Conservation (phyloP, 1,284 basidiomycete genomes). For the Phlebopus sp. region DNA sequence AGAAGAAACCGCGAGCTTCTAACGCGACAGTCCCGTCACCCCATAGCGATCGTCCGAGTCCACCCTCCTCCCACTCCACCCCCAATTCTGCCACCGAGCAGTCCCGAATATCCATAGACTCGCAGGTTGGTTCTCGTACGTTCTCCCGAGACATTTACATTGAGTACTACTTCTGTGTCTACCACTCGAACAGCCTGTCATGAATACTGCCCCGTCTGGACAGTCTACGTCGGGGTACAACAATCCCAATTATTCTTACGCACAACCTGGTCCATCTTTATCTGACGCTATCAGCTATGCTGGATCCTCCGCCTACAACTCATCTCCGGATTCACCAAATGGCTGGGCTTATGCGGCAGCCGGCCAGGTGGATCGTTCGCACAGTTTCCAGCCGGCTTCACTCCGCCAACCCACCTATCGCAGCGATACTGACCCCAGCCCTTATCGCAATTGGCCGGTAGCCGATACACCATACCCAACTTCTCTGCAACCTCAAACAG, state of each 20-base stretch:
- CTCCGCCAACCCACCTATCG: constrained; percentile 36
- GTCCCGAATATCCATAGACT: constrained; percentile 26
- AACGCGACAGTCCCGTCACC: constrained; percentile 36
- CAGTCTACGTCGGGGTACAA: constrained; percentile 39
- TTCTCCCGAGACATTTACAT: background rate
- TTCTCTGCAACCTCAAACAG: constrained; percentile 26
- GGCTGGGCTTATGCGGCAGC: constrained; percentile 53
- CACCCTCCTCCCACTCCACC: constrained; percentile 32
- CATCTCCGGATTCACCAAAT: constrained; percentile 40
- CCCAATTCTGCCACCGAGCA: constrained; percentile 28
- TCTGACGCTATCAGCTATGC: constrained; percentile 34
- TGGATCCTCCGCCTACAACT: constrained; percentile 20
- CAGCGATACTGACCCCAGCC: constrained; percentile 31
- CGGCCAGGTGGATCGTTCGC: constrained; percentile 46
- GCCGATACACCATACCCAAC: constrained; percentile 35
- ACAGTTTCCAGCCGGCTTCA: constrained; percentile 51
- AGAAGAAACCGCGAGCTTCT: constrained; percentile 42
- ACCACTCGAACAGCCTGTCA: constrained; percentile 27
- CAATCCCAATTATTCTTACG: constrained; percentile 41
- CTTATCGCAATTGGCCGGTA: constrained; percentile 40
- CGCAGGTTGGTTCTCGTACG: constrained; percentile 25
- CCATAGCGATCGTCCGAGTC: constrained; percentile 39
- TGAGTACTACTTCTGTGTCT: constrained; percentile 1
- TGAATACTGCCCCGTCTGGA: constrained; percentile 38
- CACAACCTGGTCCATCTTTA: constrained; percentile 28